These are phyloP conservation scores for Coemansia sp. DNA, from an alignment of 192 early-diverging fungal genomes.

Conservation along the genomic window DNA sequence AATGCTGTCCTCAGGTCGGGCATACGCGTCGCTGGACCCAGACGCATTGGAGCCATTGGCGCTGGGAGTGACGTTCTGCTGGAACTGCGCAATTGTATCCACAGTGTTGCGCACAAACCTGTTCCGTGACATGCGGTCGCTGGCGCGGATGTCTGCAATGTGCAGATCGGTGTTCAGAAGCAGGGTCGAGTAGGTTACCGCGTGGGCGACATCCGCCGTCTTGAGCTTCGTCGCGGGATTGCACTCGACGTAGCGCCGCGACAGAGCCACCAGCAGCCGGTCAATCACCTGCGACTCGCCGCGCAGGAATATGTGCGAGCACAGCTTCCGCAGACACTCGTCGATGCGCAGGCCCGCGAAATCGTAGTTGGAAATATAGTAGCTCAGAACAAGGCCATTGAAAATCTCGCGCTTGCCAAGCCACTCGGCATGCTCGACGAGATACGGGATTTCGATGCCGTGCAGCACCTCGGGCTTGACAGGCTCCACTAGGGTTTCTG, in stretches of 20 bases:
- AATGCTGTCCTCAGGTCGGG: neutral
- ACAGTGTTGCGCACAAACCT: conserved; percentile 74
- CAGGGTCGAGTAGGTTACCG: conserved; percentile 79
- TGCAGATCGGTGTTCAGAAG: conserved; percentile 93
- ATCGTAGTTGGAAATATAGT: conserved; percentile 80
- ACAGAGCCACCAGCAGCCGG: conserved; percentile 80
- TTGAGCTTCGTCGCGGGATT: conserved; percentile 59
- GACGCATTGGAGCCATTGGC: no score
- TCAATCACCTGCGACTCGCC: conserved; percentile 94
- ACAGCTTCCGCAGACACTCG: conserved; percentile 73
- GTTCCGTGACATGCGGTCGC: conserved; percentile 69
- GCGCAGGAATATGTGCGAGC: conserved; percentile 73
- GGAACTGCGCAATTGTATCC: conserved; percentile 49
- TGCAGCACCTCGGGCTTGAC: conserved; percentile 21
- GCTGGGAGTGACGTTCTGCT: conserved; percentile 10
- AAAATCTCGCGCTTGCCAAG: conserved; percentile 55
- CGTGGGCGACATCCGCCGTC: conserved; percentile 75
- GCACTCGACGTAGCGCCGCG: conserved; percentile 78
- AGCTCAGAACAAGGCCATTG: conserved; percentile 54
- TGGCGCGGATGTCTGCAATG: conserved; percentile 65
- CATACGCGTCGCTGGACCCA: no score
- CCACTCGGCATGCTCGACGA: conserved; percentile 48
- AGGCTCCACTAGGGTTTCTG: conserved; percentile 15
- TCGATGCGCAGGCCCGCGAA: conserved; percentile 69
- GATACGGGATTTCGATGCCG: conserved; percentile 27